These are phyloP conservation scores for Globisporangium nunn DNA, from an alignment of 352 stramenopile species.

Conservation along the genomic window DNA sequence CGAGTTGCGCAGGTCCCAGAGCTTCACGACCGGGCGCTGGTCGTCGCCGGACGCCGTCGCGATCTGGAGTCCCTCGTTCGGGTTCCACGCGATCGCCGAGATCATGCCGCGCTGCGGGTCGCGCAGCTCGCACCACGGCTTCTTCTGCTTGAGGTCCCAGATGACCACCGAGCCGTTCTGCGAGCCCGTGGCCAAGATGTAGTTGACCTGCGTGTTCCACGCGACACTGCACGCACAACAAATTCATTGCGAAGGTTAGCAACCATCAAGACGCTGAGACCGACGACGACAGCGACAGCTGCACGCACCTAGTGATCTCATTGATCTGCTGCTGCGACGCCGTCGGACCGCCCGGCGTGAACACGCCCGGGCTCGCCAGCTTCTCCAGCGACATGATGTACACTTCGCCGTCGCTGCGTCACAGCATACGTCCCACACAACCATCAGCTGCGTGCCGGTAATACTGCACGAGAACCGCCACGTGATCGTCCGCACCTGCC, in stretches of 20 bases:
- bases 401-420: constrained; percentile 87
- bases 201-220: constrained; percentile 98
- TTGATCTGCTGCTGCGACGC: constrained; percentile 62
- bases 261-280: too few relatives aligned
- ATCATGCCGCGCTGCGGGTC: constrained; percentile 85
- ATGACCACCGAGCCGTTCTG: constrained; percentile 93
- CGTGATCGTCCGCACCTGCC: constrained; percentile 30
- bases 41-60: constrained; percentile 94
- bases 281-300: too few relatives aligned
- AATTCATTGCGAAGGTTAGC: not conserved
- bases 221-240: constrained; percentile 52
- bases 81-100: constrained; percentile 96
- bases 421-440: not conserved
- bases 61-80: constrained; percentile 95
- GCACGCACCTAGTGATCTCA: constrained; percentile 67
- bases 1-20: constrained; percentile 97
- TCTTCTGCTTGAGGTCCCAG: constrained; percentile 98
- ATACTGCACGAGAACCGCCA: not conserved
- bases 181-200: constrained; percentile 95
- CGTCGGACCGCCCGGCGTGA: constrained; percentile 75
- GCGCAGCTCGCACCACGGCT: constrained; percentile 96
- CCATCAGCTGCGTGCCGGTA: not conserved
- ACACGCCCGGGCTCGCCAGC: constrained; percentile 84
- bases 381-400: constrained; percentile 93
- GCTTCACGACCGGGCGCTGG: constrained; percentile 92